Conservation (phyloP, 306 rosid species). For the Lotus japonicus region DNA sequence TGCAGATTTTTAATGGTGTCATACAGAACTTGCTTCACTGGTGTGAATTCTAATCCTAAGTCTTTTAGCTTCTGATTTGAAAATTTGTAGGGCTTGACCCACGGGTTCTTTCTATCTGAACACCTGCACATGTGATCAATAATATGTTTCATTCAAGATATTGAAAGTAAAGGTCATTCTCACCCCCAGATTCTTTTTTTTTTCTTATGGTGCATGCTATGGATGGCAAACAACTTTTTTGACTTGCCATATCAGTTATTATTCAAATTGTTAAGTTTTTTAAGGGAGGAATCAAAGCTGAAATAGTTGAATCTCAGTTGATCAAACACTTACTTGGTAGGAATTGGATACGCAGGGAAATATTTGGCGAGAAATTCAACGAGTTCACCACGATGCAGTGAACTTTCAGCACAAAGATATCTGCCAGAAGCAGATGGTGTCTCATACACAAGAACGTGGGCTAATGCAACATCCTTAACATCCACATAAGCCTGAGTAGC, state of each 20-base stretch:
- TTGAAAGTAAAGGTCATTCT: not conserved
- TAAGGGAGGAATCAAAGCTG: too few relatives aligned
- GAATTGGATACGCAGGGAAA: slow-evolving; percentile 76
- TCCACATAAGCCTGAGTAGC: slow-evolving; percentile 67
- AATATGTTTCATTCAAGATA: not conserved
- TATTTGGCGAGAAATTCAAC: slow-evolving; percentile 60
- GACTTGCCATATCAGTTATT: too few relatives aligned
- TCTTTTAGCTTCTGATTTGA: slow-evolving; percentile 66
- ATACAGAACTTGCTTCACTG: slow-evolving; percentile 64
- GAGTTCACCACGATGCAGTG: slow-evolving; percentile 77
- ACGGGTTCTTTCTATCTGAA: slow-evolving; percentile 73
- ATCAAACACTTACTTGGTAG: slow-evolving; percentile 67
- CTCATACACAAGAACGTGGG: slow-evolving; percentile 69
- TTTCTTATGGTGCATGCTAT: too few relatives aligned
- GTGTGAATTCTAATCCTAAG: slow-evolving; percentile 68
- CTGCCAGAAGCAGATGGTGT: slow-evolving; percentile 69
- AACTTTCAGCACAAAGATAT: slow-evolving; percentile 62
- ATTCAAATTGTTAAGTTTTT: too few relatives aligned
- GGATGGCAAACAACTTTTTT: too few relatives aligned
- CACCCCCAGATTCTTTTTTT: too few relatives aligned
- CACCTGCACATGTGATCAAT: slow-evolving; percentile 39
- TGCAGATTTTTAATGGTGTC: slow-evolving; percentile 83
- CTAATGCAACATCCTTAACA: slow-evolving; percentile 76
- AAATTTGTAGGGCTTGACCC: slow-evolving; percentile 58
- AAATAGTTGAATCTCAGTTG: too few relatives aligned